Conservation (phyloP, 176 grass and related monocot genomes). For the Triticum monococcum region DNA sequence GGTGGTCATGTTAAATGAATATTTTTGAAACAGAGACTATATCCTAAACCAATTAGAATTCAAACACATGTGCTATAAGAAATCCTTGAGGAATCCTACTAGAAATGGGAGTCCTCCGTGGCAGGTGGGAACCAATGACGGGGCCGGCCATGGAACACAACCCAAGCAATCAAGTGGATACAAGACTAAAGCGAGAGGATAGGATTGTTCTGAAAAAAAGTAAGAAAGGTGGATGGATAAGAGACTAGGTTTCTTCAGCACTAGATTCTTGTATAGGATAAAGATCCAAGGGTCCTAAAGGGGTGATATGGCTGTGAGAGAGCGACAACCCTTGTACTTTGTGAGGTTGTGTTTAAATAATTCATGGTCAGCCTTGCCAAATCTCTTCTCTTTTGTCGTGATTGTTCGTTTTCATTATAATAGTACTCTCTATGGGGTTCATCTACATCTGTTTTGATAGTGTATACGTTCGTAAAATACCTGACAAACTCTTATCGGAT, state of each 20-base stretch:
- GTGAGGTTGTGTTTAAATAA: background rate
- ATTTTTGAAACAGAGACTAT: background rate
- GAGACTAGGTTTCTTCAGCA: background rate
- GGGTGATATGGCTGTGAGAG: background rate
- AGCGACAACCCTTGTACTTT: background rate
- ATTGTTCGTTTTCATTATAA: background rate
- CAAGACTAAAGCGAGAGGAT: background rate
- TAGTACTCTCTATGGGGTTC: background rate
- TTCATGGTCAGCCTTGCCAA: background rate
- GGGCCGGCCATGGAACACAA: background rate
- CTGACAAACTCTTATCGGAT: background rate
- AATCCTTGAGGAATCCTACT: background rate
- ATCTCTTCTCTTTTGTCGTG: background rate
- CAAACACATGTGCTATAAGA: background rate
- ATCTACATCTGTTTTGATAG: background rate
- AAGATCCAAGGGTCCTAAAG: background rate
- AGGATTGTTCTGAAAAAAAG: background rate
- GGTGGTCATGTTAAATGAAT: background rate
- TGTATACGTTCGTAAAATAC: background rate
- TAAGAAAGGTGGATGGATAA: background rate
- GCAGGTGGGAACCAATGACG: background rate
- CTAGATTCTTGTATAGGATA: background rate
- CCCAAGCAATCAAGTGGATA: background rate
- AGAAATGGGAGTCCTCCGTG: background rate
- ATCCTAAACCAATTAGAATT: background rate